Evolutionary conservation across 768 basidiomycete species (phyloP).

Genomic region (Tephrocybe sp.): DNA sequence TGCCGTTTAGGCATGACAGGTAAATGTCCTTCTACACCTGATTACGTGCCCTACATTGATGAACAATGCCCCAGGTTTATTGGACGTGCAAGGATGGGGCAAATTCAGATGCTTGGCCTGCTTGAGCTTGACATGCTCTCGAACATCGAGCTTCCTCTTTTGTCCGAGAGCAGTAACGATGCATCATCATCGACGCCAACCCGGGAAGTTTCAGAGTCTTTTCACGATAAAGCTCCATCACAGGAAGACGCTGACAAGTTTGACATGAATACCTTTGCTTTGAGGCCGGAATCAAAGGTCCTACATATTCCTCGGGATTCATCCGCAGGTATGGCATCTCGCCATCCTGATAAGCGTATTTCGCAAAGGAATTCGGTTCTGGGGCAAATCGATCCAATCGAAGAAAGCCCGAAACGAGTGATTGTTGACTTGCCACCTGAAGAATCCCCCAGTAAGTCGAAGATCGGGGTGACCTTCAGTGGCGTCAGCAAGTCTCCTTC

Average conservation of each 20-base stretch:
- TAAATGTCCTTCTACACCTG: conserved; percentile 24
- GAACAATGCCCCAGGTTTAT: conserved; percentile 60
- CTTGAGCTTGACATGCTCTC: conserved; percentile 89
- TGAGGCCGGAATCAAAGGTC: conserved; percentile 38
- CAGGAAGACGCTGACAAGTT: conserved; percentile 68
- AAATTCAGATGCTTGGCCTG: conserved; percentile 92
- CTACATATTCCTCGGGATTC: conserved; percentile 29
- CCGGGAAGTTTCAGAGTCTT: conserved; percentile 22
- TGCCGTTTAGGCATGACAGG: conserved; percentile 80
- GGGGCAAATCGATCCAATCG: conserved; percentile 57
- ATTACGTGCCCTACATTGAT: conserved; percentile 1
- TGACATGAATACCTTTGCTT: conserved; percentile 66
- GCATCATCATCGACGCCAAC: conserved; percentile 28
- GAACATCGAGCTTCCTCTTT: conserved; percentile 82
- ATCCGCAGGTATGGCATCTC: conserved; percentile 33
- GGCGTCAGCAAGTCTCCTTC: conserved; percentile 61
- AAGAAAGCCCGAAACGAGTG: conserved; percentile 62
- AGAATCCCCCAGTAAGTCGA: conserved; percentile 24
- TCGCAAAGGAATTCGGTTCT: conserved; percentile 51
- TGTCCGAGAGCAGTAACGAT: conserved; percentile 43
- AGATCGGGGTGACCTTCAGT: conserved; percentile 22
- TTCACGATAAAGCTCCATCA: conserved; percentile 35
- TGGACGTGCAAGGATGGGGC: conserved; percentile 94
- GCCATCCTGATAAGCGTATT: conserved; percentile 39
- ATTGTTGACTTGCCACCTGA: conserved; percentile 52